A percentile compares a stretch with the other conserved stretches of the same genome.
These are phyloP conservation scores for Brassica balearica DNA, from an alignment of 441 rosid species.

Conservation along the genomic window DNA sequence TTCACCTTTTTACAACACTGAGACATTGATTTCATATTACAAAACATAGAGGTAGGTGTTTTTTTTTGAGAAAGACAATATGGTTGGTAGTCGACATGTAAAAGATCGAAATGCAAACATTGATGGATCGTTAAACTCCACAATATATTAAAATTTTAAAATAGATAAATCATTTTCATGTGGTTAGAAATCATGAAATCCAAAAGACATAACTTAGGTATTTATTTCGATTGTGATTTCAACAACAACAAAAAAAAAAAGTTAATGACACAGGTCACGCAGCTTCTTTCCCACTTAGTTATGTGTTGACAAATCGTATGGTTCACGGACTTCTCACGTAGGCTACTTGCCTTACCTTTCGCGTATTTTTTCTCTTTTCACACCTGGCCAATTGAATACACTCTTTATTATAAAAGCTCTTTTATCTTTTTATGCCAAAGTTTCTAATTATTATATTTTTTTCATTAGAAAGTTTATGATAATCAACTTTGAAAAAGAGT, in stretches of 20 bases:
- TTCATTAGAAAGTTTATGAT: neutral
- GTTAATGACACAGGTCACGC: slow-evolving; percentile 14
- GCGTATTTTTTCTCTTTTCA: slow-evolving; percentile 13
- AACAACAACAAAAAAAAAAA: neutral
- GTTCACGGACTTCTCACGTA: slow-evolving; percentile 30
- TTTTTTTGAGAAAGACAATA: neutral
- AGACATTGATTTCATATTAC: neutral
- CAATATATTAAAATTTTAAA: neutral
- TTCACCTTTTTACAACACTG: no score
- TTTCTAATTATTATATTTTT: neutral
- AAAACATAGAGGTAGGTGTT: neutral
- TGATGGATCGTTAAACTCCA: neutral
- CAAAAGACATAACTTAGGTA: neutral
- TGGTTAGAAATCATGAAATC: neutral
- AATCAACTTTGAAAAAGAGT: neutral
- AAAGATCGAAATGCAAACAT: neutral
- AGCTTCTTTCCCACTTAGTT: slow-evolving; percentile 33
- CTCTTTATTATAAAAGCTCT: slow-evolving; percentile 12
- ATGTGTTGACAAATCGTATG: slow-evolving; percentile 38
- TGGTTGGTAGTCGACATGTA: neutral
- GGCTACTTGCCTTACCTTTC: slow-evolving; percentile 4
- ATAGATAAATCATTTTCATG: neutral
- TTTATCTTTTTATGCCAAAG: neutral
- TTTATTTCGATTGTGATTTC: slow-evolving; percentile 4
- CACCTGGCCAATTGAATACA: slow-evolving; percentile 18